Evolutionary conservation across 2,329 filamentous ascomycete species (phyloP).

Genomic region (Pestalotiopsis sp.): DNA sequence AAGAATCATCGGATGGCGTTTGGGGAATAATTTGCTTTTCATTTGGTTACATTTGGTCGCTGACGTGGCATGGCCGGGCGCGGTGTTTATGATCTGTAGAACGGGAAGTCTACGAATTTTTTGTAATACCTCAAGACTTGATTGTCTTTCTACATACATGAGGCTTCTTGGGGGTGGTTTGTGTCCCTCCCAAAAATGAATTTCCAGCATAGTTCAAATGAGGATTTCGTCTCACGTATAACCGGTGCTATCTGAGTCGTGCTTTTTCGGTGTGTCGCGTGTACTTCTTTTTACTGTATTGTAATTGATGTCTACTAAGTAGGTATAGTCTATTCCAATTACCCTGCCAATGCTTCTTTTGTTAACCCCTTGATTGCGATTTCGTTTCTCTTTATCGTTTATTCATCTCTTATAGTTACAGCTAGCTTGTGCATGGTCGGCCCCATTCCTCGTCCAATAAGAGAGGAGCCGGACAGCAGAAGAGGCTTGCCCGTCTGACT

Average conservation of each 20-base stretch:
- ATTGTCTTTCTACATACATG: not conserved
- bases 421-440: not conserved
- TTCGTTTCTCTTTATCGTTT: not conserved
- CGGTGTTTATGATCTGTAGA: not conserved
- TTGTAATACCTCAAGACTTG: constrained; percentile 4
- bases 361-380: not conserved
- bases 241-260: not conserved
- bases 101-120: not conserved
- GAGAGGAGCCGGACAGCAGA: not conserved
- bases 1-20: constrained; percentile 8
- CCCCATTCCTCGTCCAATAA: not conserved
- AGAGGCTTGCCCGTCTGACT: not conserved
- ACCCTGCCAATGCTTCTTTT: not conserved
- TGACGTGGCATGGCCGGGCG: constrained; percentile 2
- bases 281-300: no score
- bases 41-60: not conserved
- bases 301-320: not conserved
- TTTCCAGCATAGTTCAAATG: no score
- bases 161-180: not conserved
- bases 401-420: not conserved
- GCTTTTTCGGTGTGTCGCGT: no score
- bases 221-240: no score
- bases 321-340: not conserved
- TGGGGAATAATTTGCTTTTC: constrained; percentile 2
- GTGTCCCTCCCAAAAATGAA: not conserved